A percentile compares a stretch with the other conserved stretches of the same genome.
Conservation (phyloP, 148 eudicot genomes). For the Camellia lanceoleosa region DNA sequence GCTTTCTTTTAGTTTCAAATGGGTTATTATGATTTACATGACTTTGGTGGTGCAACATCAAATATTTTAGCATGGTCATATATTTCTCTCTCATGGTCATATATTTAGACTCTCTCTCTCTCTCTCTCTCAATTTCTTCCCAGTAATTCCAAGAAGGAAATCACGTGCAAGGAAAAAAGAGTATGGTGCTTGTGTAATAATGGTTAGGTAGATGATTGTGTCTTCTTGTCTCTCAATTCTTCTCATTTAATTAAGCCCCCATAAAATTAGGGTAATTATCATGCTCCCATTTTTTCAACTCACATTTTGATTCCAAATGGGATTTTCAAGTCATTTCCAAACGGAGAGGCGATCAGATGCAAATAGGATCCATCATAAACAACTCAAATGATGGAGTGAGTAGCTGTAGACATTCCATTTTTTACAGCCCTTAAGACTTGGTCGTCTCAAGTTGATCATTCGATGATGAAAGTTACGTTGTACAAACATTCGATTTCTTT, state of each 20-base stretch:
- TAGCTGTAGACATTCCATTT: too few species aligned
- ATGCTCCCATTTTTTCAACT: not conserved
- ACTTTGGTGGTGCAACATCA: constrained; percentile 1
- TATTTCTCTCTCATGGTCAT: too few species aligned
- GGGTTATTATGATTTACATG: not conserved
- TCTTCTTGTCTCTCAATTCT: not conserved
- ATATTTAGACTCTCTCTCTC: not conserved
- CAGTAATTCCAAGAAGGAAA: not conserved
- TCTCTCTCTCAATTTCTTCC: not conserved
- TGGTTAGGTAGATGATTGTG: constrained; percentile 19
- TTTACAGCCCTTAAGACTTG: too few species aligned
- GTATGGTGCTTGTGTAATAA: constrained; percentile 6
- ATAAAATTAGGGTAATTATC: constrained; percentile 9
- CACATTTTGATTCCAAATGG: not conserved
- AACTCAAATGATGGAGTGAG: not conserved
- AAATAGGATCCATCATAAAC: not conserved
- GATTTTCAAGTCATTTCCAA: not conserved
- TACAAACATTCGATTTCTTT: too few species aligned
- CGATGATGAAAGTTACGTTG: too few species aligned
- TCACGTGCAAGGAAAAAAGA: constrained; percentile 4
- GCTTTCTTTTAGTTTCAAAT: too few species aligned
- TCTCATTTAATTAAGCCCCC: not conserved
- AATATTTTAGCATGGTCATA: not conserved
- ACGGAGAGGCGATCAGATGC: not conserved
- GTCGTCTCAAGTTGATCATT: too few species aligned